Evolutionary conservation across 306 rosid species (phyloP).

Genomic region (Hylodesmum podocarpum): DNA sequence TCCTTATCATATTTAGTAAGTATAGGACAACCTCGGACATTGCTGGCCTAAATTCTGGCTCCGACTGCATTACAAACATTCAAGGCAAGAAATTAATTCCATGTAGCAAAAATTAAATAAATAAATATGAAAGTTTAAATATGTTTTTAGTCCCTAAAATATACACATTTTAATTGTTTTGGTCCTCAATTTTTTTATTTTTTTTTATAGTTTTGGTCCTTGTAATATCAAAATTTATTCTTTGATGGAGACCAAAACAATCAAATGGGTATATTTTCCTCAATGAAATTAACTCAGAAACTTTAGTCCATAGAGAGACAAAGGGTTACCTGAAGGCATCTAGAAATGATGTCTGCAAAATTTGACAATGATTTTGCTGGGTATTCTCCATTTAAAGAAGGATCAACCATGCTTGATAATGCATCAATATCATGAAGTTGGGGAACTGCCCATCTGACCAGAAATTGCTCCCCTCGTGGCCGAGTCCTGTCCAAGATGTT

Average conservation of each 20-base stretch:
- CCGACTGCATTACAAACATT: slow-evolving; percentile 54
- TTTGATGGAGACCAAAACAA: too few species aligned
- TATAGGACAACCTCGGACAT: slow-evolving; percentile 94
- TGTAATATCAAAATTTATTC: too few species aligned
- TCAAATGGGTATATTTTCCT: too few species aligned
- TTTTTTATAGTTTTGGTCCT: too few species aligned
- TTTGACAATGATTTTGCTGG: slow-evolving; percentile 86
- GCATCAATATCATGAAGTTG: slow-evolving; percentile 98
- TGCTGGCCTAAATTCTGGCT: slow-evolving; percentile 91
- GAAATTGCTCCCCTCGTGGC: slow-evolving; percentile 77
- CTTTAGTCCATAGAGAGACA: too few species aligned
- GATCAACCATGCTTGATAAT: slow-evolving; percentile 91
- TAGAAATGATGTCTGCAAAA: slow-evolving; percentile 87
- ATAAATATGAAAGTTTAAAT: too few species aligned
- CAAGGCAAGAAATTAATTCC: slow-evolving; percentile 15
- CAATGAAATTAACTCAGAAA: too few species aligned
- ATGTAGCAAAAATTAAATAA: neutral
- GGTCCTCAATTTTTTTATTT: too few species aligned
- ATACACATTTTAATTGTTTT: too few species aligned
- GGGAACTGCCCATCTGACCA: slow-evolving; percentile 91
- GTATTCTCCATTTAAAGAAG: slow-evolving; percentile 67
- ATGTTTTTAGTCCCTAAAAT: too few species aligned
- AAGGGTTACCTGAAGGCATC: slow-evolving; percentile 80
- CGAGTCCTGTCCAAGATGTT: slow-evolving; percentile 49
- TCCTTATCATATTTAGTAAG: slow-evolving; percentile 74